Base-by-base conservation (phyloP, 305 asterid species). In the Andrographis paniculata region DNA sequence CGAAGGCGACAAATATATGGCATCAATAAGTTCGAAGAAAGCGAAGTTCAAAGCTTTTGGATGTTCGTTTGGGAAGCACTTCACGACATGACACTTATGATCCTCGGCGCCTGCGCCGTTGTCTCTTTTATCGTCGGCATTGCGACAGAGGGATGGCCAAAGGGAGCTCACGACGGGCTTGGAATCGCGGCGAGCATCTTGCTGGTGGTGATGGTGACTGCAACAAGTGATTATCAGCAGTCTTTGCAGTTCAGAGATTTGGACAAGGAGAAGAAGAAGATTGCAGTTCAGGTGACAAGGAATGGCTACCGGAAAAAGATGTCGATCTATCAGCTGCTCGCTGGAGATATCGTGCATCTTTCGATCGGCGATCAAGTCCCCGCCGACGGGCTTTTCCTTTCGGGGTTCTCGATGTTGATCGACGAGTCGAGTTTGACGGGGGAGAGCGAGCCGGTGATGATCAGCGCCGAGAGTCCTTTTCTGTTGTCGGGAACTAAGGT, bases 341-440 rank as follows among this genome's bases (percentile, higher is more conserved):
- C 97, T 0, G 97, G 97, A 4, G 97, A 88, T 33, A 69, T 88
- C 13, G 94, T 88, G 15, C 97, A 88, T 64, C 93, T 88, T 36
- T 70, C 80, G 0, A 82, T 88, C 14, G 97, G 97, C 14, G 97
- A 88, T 68, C 95, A 88, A 60, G 95, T 88, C 62, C 97, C 97
- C 2, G 85, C 97, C 0, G 97, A 88, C 51, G 97, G 97, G 0
- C 85, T 84, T 30, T 88, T 88, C 17, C 78, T 88, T 6, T 71
- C 87, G 0, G 97, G 97, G 9, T 88, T 77, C 63, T 84, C 97
- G 9, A 78, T 84, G 20, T 35, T 73, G 53, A 75, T 88, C 3
- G 94, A 84, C 19, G 97, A 88, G 48, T 88, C 97, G 0, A 88
- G 97, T 51, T 55, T 88, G 51, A 88, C 97, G 0, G 97, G 97